A percentile compares a stretch with the other conserved stretches of the same genome.
Conservation (phyloP, 75 land plant genomes). For the Pinus taeda region DNA sequence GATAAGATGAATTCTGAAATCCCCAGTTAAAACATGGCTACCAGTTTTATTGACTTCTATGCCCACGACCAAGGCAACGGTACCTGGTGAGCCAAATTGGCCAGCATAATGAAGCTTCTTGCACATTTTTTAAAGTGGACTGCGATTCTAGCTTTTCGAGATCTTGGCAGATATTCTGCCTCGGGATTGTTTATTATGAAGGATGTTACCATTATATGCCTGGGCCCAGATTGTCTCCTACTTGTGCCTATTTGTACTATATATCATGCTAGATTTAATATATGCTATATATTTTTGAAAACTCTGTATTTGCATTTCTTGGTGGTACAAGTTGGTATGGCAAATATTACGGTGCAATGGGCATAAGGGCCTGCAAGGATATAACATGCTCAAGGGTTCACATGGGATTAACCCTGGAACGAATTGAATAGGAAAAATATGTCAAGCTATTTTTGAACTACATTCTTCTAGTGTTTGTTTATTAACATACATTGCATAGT, state of each 20-base stretch:
- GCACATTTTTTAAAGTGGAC: not conserved
- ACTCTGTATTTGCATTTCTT: no score
- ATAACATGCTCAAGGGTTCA: no score
- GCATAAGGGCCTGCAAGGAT: no score
- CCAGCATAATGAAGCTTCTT: slow-evolving; percentile 9
- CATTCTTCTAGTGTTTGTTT: no score
- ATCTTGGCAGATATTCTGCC: not conserved
- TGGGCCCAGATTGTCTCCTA: not conserved
- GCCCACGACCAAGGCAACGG: not conserved
- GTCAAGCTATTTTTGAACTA: no score
- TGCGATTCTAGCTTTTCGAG: not conserved
- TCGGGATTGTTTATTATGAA: not conserved
- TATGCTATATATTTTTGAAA: no score
- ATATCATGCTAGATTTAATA: no score
- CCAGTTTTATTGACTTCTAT: not conserved
- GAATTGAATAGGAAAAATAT: no score
- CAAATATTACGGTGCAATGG: no score
- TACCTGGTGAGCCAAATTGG: slow-evolving; percentile 5
- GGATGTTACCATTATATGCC: not conserved
- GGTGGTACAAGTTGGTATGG: no score
- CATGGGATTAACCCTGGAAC: no score
- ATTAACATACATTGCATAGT: no score
- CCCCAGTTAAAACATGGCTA: not conserved
- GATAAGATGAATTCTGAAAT: not conserved
- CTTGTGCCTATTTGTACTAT: not conserved